Evolutionary conservation across 2,329 filamentous ascomycete species (phyloP).

Genomic region (Fusarium sp.): DNA sequence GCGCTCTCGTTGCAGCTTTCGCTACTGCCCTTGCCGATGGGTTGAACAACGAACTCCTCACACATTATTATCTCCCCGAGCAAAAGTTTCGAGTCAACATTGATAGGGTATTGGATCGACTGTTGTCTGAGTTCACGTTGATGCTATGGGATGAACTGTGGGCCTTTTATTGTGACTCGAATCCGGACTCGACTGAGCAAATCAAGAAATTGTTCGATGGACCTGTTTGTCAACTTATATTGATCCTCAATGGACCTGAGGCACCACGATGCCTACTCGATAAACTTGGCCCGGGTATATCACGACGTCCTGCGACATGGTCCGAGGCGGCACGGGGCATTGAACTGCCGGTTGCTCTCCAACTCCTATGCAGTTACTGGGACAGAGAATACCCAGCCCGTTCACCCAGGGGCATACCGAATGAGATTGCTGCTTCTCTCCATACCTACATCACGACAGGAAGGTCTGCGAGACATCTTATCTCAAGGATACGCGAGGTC

Average conservation of each 20-base stretch:
- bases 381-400: conserved; percentile 46
- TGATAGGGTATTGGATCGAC: conserved; percentile 48
- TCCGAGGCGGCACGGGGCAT: conserved; percentile 45
- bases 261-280: conserved; percentile 47
- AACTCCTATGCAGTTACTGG: conserved; percentile 49
- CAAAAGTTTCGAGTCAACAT: conserved; percentile 46
- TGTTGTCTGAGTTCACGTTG: conserved; percentile 45
- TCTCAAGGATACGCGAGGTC: conserved; percentile 42
- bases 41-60: conserved; percentile 48
- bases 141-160: conserved; percentile 50
- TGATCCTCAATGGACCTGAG: conserved; percentile 50
- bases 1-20: conserved; percentile 47
- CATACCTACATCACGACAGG: conserved; percentile 44
- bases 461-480: conserved; percentile 40
- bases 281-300: conserved; percentile 47
- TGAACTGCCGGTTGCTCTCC: conserved; percentile 46
- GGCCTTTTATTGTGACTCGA: conserved; percentile 43
- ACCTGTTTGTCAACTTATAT: conserved; percentile 48
- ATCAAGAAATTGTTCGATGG: conserved; percentile 48
- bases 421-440: conserved; percentile 46
- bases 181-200: conserved; percentile 43
- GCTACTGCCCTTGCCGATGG: conserved; percentile 46
- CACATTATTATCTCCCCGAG: conserved; percentile 49
- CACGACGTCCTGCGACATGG: conserved; percentile 45
- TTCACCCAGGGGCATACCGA: conserved; percentile 46